A percentile compares a stretch with the other conserved stretches of the same genome.
These are phyloP conservation scores for Naganishia antarctica DNA, from an alignment of 768 basidiomycete genomes.

Conservation along the genomic window DNA sequence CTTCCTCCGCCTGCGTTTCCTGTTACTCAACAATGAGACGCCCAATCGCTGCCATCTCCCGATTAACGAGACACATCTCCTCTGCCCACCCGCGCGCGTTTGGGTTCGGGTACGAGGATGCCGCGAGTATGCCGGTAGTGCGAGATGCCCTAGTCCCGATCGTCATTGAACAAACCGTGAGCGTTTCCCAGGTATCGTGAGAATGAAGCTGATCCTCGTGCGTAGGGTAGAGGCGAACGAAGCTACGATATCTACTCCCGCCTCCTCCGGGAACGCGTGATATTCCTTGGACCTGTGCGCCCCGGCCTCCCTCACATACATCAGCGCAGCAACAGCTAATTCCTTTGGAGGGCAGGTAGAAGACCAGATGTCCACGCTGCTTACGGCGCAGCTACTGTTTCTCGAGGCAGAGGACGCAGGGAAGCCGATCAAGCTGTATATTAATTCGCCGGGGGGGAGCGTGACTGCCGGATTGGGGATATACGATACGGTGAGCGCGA, in stretches of 20 bases:
- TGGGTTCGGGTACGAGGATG: conserved; percentile 17
- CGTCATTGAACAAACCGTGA: conserved; percentile 85
- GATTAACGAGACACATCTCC: too few species aligned
- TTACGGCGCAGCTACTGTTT: conserved; percentile 88
- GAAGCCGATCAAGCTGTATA: conserved; percentile 92
- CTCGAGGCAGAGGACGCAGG: conserved; percentile 91
- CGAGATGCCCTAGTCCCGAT: conserved; percentile 66
- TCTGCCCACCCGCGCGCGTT: neutral
- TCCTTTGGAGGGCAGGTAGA: conserved; percentile 59
- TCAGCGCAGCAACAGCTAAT: too few species aligned
- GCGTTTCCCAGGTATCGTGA: conserved; percentile 25
- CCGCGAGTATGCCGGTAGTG: conserved; percentile 32
- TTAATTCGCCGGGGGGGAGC: conserved; percentile 93
- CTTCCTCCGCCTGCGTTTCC: too few species aligned
- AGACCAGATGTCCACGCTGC: conserved; percentile 79
- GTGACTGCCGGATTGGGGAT: conserved; percentile 95
- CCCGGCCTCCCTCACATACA: too few species aligned
- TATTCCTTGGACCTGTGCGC: conserved; percentile 88
- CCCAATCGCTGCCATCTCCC: too few species aligned
- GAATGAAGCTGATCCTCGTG: neutral
- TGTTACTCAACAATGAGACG: too few species aligned
- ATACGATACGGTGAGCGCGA: conserved; percentile 77
- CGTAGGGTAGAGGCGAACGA: conserved; percentile 45
- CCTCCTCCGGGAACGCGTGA: conserved; percentile 82
- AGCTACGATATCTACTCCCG: conserved; percentile 91